Conservation (phyloP, 2,329 filamentous ascomycete genomes). For the Aspergillus fumigatiaffinis region DNA sequence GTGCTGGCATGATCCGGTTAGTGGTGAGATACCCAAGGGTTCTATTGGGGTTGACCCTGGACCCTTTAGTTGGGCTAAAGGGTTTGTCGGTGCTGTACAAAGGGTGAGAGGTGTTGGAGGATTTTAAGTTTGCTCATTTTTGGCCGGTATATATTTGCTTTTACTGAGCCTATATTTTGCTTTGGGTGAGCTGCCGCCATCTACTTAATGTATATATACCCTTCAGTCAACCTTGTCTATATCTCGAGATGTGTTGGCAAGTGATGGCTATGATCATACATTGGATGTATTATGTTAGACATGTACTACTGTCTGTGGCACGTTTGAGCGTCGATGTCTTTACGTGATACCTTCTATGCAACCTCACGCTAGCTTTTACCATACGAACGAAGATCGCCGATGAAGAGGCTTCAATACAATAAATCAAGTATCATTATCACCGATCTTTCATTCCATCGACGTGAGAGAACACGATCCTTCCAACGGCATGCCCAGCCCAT, state of each 20-base stretch:
- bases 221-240: not conserved
- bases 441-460: not conserved
- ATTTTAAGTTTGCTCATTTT: slow-evolving; percentile 36
- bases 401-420: not conserved
- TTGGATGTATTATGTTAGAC: not conserved
- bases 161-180: not conserved
- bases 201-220: not conserved
- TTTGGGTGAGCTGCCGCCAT: not conserved
- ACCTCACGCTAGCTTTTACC: not conserved
- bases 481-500: slow-evolving; percentile 1
- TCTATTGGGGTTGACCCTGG: slow-evolving; percentile 53
- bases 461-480: not conserved
- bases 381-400: not conserved
- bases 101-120: slow-evolving; percentile 55
- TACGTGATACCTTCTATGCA: not conserved
- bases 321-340: not conserved
- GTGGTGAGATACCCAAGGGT: slow-evolving; percentile 46
- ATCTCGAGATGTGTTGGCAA: not conserved
- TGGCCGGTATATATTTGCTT: not conserved
- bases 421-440: not conserved
- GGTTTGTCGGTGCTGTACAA: slow-evolving; percentile 55
- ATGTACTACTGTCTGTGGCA: not conserved
- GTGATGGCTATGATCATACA: not conserved
- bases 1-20: slow-evolving; percentile 55
- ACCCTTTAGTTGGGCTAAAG: slow-evolving; percentile 56